Conservation (phyloP, 2,329 filamentous ascomycete genomes). For the Fusarium kyushuense region DNA sequence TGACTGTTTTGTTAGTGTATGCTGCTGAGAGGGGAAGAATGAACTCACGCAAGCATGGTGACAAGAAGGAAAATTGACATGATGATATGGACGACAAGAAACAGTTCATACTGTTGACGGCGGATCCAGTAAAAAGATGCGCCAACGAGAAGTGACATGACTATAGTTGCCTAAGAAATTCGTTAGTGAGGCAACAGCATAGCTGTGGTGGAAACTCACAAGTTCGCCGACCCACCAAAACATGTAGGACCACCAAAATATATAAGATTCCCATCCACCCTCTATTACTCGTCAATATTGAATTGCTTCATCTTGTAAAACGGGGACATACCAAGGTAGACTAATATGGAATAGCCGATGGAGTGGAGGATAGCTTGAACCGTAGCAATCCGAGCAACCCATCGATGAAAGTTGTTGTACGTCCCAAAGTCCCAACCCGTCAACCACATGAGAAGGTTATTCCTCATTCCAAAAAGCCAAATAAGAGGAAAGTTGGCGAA, state of each 20-base stretch:
- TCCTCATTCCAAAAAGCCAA: slow-evolving; percentile 75
- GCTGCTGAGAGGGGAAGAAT: fast-evolving
- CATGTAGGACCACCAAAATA: slow-evolving; percentile 55
- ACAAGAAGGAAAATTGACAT: slow-evolving; percentile 63
- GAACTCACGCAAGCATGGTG: slow-evolving; percentile 63
- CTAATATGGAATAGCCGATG: slow-evolving; percentile 65
- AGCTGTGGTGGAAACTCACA: slow-evolving; percentile 46
- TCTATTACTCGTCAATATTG: slow-evolving; percentile 42
- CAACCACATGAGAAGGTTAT: slow-evolving; percentile 73
- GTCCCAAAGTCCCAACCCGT: slow-evolving; percentile 77
- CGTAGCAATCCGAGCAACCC: slow-evolving; percentile 72
- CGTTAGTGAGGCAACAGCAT: fast-evolving
- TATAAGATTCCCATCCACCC: slow-evolving; percentile 55
- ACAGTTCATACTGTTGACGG: slow-evolving; percentile 64
- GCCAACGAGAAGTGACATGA: slow-evolving; percentile 60
- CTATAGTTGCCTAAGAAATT: slow-evolving; percentile 53
- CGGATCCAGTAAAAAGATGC: slow-evolving; percentile 66
- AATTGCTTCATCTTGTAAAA: fast-evolving
- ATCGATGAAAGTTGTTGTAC: slow-evolving; percentile 76
- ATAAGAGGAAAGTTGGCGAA: slow-evolving; percentile 73
- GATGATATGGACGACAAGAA: slow-evolving; percentile 63
- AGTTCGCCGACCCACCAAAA: slow-evolving; percentile 65
- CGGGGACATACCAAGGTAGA: slow-evolving; percentile 51
- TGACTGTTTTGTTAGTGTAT: slow-evolving; percentile 51
- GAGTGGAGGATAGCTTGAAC: slow-evolving; percentile 73